Evolutionary conservation across 1,284 basidiomycete genomes (phyloP), one percentile per base, ranked within the genome.

Genomic region (Cutaneotrichosporon sp.): DNA sequence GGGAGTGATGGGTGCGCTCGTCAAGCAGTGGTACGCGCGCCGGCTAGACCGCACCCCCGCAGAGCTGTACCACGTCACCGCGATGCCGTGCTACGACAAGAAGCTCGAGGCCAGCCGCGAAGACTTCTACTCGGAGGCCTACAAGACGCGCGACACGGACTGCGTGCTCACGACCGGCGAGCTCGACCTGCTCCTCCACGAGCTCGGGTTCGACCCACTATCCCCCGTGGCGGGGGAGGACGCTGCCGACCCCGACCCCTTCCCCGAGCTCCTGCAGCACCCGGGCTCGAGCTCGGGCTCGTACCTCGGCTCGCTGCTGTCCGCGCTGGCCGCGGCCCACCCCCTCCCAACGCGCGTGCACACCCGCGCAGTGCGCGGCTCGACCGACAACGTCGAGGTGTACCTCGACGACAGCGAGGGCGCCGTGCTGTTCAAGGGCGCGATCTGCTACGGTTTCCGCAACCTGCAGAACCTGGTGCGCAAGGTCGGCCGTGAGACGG

Each of bases 11-110:
- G 97, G 97, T 6, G 89, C 89, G 3, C 80, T 99, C 47, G 92
- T 95, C 59, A 99, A 99, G 82, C 83, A 86, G 56, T 92, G 88
- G 88, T 85, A 92, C 76, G 89, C 83, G 4, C 75, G 75, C 53
- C 82, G 81, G 66, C 87, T 87, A 83, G 84, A 83, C 3, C 86
- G 16, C 70, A 93, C 89, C 33, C 89, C 91, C 1, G 83, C 89
- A 70, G 83, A 91, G 70, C 85, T 97, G 57, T 99, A 98, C 78
- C 97, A 99, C 72, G 91, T 98, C 64, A 87, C 92, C 0, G 92
- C 98, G 46, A 99, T 99, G 95, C 95, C 95, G 0, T 99, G 97
- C 80, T 99, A 98, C 79, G 97, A 99, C 84, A 99, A 99, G 82
- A 99, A 99, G 77, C 87, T 99, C 27, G 97, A 99, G 81, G 95